Evolutionary conservation across 305 asterid genomes (phyloP), one percentile per base, ranked within the genome.

Genomic region (Fraxinus platypoda): DNA sequence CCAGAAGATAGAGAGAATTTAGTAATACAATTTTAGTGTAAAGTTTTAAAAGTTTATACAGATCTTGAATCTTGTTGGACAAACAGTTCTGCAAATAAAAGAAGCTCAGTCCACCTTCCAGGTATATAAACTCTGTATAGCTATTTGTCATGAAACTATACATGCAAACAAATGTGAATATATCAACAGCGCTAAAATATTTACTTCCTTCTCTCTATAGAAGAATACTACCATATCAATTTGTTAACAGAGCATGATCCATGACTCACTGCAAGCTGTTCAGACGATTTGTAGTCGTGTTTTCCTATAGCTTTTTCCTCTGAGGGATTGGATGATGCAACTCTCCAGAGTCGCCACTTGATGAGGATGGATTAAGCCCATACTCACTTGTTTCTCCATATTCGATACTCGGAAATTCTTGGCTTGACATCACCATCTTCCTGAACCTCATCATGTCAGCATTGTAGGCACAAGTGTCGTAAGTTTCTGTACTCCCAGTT

Each of bases 371-470:
- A 64, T 87, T 80, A 6, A 81, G 82, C 2, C 91, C 92, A 78
- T 82, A 90, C 17, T 91, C 93, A n/a, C 92, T 85, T 1, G 89
- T 87, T 1, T 43, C 83, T 37, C 87, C 90, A 19, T 83, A 87
- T 31, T 87, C 90, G 1, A 86, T 82, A 70, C 83, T 87, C 43
- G 81, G 82, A 81, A 80, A 85, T 4, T 89, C 89, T 25, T 80
- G 64, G 30, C 80, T 81, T 23, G 88, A 75, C 88, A 87, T 84
- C 6, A 85, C 88, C 90, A 89, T 85, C 80, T 89, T 78, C 88
- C 81, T 84, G 85, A 89, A 89, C 85, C 84, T 89, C 81, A 81
- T 12, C 89, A 89, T 87, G 82, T 89, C 92, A 0, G 89, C 92
- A 57, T 89, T 83, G 77, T 89, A 89, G 2, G 92, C 92, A 4